Conservation (phyloP, 2,329 filamentous ascomycete genomes). For the Verticillium nubilum region DNA sequence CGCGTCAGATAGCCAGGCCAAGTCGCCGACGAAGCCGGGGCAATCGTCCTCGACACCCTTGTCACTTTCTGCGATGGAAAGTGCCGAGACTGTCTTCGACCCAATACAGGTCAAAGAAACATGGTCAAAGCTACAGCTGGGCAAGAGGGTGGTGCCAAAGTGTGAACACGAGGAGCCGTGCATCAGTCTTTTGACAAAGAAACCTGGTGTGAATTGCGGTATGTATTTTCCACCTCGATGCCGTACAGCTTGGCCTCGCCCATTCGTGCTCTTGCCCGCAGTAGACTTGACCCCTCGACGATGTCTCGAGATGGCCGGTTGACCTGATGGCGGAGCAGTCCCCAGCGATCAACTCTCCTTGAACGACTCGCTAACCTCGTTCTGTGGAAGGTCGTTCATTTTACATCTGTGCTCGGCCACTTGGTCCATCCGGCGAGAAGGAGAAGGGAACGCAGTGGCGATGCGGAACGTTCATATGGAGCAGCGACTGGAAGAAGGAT, state of each 20-base stretch:
- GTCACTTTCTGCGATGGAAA: constrained; percentile 3
- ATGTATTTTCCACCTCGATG: constrained; percentile 19
- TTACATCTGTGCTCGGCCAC: constrained; percentile 62
- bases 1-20: background rate
- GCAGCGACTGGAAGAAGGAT: constrained; percentile 47
- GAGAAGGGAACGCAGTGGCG: constrained; percentile 82
- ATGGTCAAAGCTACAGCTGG: constrained; percentile 74
- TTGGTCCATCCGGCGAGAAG: constrained; percentile 81
- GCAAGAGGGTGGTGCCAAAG: constrained; percentile 65
- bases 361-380: constrained; percentile 11
- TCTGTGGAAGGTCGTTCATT: constrained; percentile 49
- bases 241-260: background rate
- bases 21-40: background rate
- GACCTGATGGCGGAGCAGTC: background rate
- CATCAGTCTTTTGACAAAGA: constrained; percentile 78
- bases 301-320: background rate
- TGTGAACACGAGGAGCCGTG: constrained; percentile 91
- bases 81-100: constrained; percentile 49
- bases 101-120: constrained; percentile 70
- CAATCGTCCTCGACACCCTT: background rate
- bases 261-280: background rate
- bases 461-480: constrained; percentile 78
- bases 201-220: constrained; percentile 78
- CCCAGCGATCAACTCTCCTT: background rate
- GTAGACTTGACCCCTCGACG: background rate